Conservation (phyloP, 2,329 filamentous ascomycete species). For the Teratosphaeria epicoccoides region DNA sequence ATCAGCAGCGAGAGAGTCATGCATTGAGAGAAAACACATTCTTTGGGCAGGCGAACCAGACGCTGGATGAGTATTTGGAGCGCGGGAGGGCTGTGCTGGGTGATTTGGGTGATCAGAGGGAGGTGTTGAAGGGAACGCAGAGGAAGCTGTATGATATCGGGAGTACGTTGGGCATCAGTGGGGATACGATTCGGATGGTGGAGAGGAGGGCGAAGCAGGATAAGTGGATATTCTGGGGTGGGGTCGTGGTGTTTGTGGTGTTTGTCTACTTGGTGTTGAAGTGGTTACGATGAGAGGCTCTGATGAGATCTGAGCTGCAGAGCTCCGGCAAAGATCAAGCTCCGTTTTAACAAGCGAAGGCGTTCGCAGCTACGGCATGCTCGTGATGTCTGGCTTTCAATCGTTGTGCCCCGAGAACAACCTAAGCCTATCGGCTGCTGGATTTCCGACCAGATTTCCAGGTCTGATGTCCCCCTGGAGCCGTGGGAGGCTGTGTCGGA, state of each 20-base stretch:
- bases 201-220: conserved; percentile 85
- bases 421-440: too few species aligned
- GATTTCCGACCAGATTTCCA: too few species aligned
- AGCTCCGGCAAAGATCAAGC: too few species aligned
- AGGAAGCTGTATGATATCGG: conserved; percentile 82
- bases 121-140: conserved; percentile 93
- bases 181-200: conserved; percentile 95
- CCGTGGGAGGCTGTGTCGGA: too few species aligned
- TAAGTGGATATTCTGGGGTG: conserved; percentile 93
- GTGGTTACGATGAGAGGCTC: conserved; percentile 62
- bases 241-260: conserved; percentile 72
- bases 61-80: conserved; percentile 89
- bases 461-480: too few species aligned
- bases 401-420: too few species aligned
- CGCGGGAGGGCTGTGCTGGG: conserved; percentile 81
- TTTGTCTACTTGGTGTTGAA: conserved; percentile 91
- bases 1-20: conserved; percentile 55
- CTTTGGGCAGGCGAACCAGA: conserved; percentile 67
- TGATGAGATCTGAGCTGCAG: too few species aligned
- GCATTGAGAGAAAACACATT: conserved; percentile 85
- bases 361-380: too few species aligned
- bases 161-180: conserved; percentile 85
- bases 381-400: too few species aligned
- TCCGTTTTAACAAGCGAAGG: too few species aligned
- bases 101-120: conserved; percentile 78